Conservation (phyloP, 306 rosid species). For the Mucuna pruriens region DNA sequence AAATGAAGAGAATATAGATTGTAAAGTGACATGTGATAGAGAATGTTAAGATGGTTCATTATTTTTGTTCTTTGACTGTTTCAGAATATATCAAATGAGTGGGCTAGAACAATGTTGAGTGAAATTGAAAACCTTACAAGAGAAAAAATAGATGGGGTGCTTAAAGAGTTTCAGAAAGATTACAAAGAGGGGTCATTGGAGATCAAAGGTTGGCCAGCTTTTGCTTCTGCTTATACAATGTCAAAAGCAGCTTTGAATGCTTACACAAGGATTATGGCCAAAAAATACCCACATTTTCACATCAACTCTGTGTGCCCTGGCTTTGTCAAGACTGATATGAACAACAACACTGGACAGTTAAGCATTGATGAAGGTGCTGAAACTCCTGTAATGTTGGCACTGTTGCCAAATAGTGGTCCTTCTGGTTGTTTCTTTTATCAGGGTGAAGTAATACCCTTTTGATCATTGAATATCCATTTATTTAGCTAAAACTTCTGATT, state of each 20-base stretch:
- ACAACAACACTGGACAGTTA: conserved; percentile 35
- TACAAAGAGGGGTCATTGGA: conserved; percentile 44
- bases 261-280: conserved; percentile 51
- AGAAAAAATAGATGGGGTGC: conserved; percentile 39
- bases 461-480: not conserved
- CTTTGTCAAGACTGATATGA: conserved; percentile 52
- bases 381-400: conserved; percentile 43
- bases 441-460: conserved; percentile 42
- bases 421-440: conserved; percentile 47
- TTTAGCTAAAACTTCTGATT: not conserved
- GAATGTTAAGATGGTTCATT: not conserved
- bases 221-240: conserved; percentile 41
- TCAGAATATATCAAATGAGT: conserved; percentile 44
- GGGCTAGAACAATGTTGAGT: conserved; percentile 38
- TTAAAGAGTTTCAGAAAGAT: conserved; percentile 45
- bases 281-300: conserved; percentile 36
- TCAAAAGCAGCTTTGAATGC: conserved; percentile 56
- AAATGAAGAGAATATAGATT: not conserved
- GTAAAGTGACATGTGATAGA: not conserved
- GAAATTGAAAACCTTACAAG: conserved; percentile 42
- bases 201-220: conserved; percentile 47
- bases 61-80: not conserved
- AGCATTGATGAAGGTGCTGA: conserved; percentile 52
- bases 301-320: conserved; percentile 56
- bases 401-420: conserved; percentile 31